These are phyloP conservation scores for Kwoniella dejecticola DNA, from an alignment of 768 basidiomycete species.

Conservation along the genomic window DNA sequence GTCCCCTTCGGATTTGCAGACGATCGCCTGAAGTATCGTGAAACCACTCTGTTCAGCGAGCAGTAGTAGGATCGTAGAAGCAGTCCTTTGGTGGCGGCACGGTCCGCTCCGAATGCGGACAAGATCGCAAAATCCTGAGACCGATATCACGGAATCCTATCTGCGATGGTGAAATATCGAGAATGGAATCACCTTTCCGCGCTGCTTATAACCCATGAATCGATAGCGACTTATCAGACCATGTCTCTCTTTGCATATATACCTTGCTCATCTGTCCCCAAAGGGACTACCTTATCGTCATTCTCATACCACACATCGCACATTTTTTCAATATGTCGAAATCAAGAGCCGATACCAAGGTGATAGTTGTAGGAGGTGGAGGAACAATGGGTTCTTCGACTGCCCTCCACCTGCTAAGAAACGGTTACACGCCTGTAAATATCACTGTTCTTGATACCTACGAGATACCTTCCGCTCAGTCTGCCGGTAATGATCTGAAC, in stretches of 20 bases:
- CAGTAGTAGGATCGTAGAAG: no score
- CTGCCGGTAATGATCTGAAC: conserved; percentile 44
- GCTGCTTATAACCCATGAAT: not conserved
- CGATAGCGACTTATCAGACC: not conserved
- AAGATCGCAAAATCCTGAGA: not conserved
- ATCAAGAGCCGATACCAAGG: conserved; percentile 6
- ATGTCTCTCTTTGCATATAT: no score
- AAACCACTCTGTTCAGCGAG: no score
- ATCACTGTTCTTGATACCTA: conserved; percentile 41
- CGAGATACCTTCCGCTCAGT: conserved; percentile 29
- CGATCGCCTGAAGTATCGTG: no score
- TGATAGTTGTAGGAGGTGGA: conserved; percentile 35
- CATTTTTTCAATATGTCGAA: no score
- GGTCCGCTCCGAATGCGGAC: not conserved
- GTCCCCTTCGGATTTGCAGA: no score
- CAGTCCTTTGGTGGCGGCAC: no score
- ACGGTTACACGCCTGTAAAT: conserved; percentile 35
- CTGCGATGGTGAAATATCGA: not conserved
- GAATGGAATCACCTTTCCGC: not conserved
- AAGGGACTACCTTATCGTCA: no score
- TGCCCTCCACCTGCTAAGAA: conserved; percentile 40
- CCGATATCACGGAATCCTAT: not conserved
- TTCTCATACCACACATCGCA: no score
- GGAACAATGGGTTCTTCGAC: conserved; percentile 47
- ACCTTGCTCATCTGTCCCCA: no score